Base-by-base conservation (phyloP, 2,329 filamentous ascomycete genomes). In the Sporothrix humicola region DNA sequence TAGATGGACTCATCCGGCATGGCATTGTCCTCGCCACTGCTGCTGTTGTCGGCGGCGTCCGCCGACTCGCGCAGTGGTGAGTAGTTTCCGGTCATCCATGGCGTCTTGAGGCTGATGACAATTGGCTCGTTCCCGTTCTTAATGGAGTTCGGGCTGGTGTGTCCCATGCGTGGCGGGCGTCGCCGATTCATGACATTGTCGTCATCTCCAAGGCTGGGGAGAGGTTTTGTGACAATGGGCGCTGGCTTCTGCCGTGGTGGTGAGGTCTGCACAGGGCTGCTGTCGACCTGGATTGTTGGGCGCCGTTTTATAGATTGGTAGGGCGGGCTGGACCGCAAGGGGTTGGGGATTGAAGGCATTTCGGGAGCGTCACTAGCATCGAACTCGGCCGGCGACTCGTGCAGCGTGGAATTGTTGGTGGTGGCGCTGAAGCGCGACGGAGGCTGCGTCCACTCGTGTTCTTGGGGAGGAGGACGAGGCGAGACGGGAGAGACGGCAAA, bases 401-500 rank as follows among this genome's bases (percentile, higher is more conserved):
- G 81, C 61, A 84, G 80, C 5, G 88, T 86, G 1, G 89, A 88
- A 31, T 87, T 85, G 77, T 87, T 90, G 1, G 89, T 91, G 8
- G 88, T 90, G 75, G 87, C 83, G 80, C 89, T 92, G 80, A 91
- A 92, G 63, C 88, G 87, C 68, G 89, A 91, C 2, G 83, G 80
- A 6, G 88, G 88, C 73, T 88, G 86, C 13, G 82, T 81, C 83
- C 85, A 86, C 52, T 85, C 78, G 15, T 23, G 31, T 3, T 72
- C 75, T 13, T 77, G 76, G 12, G 73, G 73, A 17, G 75, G 76
- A 26, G 76, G 77, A 77, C 72, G 72, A 3, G 76, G 77, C 13
- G 75, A 72, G 17, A 46, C 63, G 13, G 72, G 69, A 4, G 73
- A 69, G 46, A 74, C 20, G 17, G 20, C 37, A 42, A 52, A 15